These are phyloP conservation scores for Posidonia australis DNA, from an alignment of 106 monocot species.

Conservation along the genomic window DNA sequence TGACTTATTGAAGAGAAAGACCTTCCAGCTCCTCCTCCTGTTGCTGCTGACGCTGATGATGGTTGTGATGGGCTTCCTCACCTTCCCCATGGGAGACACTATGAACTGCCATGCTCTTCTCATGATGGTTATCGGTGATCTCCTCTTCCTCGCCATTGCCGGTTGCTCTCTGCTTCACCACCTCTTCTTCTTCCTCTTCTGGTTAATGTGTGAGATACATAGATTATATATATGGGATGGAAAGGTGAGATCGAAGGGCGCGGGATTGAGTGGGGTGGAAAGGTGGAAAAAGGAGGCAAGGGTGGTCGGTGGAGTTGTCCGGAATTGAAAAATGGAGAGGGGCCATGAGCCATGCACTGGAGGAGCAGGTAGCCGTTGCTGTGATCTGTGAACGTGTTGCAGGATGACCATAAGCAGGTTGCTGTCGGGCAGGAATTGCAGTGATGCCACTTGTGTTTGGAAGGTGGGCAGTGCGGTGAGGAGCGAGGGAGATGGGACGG, in stretches of 20 bases:
- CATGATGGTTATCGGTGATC: no score
- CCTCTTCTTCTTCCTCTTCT: no score
- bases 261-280: background rate
- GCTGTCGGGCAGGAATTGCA: background rate
- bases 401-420: background rate
- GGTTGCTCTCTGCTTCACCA: no score
- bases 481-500: no score
- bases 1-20: background rate
- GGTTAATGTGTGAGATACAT: background rate
- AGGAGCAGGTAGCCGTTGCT: conserved; percentile 11
- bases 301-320: background rate
- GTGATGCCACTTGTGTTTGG: background rate
- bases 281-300: background rate
- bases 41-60: background rate
- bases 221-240: background rate
- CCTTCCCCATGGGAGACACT: background rate
- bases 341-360: background rate
- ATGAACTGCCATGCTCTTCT: background rate
- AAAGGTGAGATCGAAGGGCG: background rate
- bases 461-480: no score
- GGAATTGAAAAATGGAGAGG: background rate
- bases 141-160: conserved; percentile 1
- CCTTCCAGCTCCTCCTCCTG: background rate
- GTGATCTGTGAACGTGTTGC: background rate
- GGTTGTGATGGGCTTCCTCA: background rate